Percentiles rank a stretch among this genome's conserved stretches.
Conservation (phyloP, 495 filamentous ascomycete genomes). For the Hypomontagnella submonticulosa region DNA sequence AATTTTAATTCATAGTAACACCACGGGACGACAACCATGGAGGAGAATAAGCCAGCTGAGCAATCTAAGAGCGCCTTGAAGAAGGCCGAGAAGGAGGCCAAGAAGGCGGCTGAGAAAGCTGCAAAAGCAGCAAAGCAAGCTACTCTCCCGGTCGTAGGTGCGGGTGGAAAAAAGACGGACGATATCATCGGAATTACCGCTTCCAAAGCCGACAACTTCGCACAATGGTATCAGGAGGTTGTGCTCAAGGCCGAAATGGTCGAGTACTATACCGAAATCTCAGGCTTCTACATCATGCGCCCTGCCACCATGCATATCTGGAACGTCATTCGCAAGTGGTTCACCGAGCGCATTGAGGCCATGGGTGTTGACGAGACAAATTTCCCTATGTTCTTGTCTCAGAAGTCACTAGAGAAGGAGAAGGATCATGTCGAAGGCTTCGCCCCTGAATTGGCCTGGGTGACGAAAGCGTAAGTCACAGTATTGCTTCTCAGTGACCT, state of each 20-base stretch:
- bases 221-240: conserved; percentile 95
- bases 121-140: conserved; percentile 71
- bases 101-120: conserved; percentile 72
- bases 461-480: conserved; percentile 84
- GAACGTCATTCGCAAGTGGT: conserved; percentile 91
- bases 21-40: conserved; percentile 47
- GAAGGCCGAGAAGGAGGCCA: conserved; percentile 71
- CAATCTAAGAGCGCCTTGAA: conserved; percentile 77
- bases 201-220: conserved; percentile 85
- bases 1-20: neutral
- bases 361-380: conserved; percentile 94
- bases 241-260: conserved; percentile 95
- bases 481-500: neutral
- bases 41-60: conserved; percentile 54
- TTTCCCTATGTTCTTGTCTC: conserved; percentile 93
- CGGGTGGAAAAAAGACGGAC: conserved; percentile 59
- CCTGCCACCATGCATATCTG: conserved; percentile 89
- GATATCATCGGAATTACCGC: conserved; percentile 87
- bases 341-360: conserved; percentile 84
- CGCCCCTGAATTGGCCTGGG: conserved; percentile 97
- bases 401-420: conserved; percentile 90
- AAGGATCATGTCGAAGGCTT: conserved; percentile 98
- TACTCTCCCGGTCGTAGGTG: conserved; percentile 55
- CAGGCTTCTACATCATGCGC: conserved; percentile 94
- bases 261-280: conserved; percentile 82